These are phyloP conservation scores for Pseudocercospora fuligena DNA, from an alignment of 2,329 filamentous ascomycete genomes.

Conservation along the genomic window DNA sequence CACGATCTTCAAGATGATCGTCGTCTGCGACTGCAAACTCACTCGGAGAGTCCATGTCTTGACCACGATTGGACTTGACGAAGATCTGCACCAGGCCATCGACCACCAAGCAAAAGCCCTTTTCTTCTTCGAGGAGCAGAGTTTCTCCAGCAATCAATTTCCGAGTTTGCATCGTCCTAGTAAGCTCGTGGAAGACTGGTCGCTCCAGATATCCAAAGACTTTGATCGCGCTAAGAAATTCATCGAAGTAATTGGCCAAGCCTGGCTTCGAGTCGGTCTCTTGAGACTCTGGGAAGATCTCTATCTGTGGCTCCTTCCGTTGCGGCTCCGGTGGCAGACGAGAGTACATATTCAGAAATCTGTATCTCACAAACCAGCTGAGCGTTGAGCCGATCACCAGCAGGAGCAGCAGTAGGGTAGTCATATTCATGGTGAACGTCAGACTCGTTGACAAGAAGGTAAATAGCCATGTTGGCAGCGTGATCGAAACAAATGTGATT, in stretches of 20 bases:
- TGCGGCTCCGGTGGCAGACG: slow-evolving; percentile 92
- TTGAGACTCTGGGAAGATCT: slow-evolving; percentile 90
- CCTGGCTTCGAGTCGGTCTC: slow-evolving; percentile 89
- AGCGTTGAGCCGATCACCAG: slow-evolving; percentile 78
- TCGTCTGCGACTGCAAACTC: slow-evolving; percentile 51
- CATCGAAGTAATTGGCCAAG: slow-evolving; percentile 93
- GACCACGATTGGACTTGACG: slow-evolving; percentile 77
- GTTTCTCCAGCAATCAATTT: slow-evolving; percentile 97
- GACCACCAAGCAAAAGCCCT: slow-evolving; percentile 96
- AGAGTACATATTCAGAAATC: slow-evolving; percentile 96
- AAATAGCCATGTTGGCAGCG: slow-evolving; percentile 86
- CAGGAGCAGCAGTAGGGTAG: slow-evolving; percentile 85
- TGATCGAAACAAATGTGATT: slow-evolving; percentile 85
- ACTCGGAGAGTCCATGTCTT: slow-evolving; percentile 48
- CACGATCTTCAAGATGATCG: slow-evolving; percentile 66
- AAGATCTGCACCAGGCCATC: slow-evolving; percentile 97
- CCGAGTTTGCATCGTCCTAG: slow-evolving; percentile 95
- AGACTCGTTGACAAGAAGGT: slow-evolving; percentile 87
- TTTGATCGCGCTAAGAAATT: slow-evolving; percentile 97
- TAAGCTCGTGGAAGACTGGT: slow-evolving; percentile 96
- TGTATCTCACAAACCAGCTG: slow-evolving; percentile 93
- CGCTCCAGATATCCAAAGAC: slow-evolving; percentile 97
- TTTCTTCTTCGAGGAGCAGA: slow-evolving; percentile 92
- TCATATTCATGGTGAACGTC: slow-evolving; percentile 98
- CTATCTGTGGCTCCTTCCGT: slow-evolving; percentile 92